Conservation (phyloP, 768 basidiomycete genomes). For the Pleurotus sapidus region DNA sequence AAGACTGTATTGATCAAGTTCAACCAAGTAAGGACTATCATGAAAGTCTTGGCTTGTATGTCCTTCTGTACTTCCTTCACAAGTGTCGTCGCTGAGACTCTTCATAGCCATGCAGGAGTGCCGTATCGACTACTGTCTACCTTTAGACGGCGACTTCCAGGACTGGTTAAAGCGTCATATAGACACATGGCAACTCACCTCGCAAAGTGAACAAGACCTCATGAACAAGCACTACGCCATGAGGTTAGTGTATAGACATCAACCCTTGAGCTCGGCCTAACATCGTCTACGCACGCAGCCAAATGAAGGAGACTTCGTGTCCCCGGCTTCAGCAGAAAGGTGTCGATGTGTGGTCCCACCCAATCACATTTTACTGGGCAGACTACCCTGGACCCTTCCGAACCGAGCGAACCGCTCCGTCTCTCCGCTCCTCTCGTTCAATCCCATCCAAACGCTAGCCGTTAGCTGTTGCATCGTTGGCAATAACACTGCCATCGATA, state of each 20-base stretch:
- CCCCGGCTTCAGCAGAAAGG: background rate
- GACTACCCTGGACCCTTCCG: constrained; percentile 5
- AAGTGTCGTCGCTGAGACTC: background rate
- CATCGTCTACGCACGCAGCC: background rate
- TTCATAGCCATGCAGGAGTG: constrained; percentile 1
- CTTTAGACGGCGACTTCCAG: background rate
- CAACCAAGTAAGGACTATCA: background rate
- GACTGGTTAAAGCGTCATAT: constrained; percentile 3
- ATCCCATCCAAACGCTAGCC: no score
- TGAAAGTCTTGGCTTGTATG: background rate
- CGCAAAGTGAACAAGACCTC: background rate
- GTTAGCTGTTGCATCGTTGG: no score
- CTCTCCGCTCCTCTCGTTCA: no score
- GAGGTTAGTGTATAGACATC: background rate
- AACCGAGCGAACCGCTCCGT: background rate
- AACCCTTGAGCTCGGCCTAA: background rate
- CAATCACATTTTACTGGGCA: background rate
- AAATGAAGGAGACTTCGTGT: background rate
- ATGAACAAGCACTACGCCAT: background rate
- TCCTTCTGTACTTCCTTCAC: background rate
- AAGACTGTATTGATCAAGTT: background rate
- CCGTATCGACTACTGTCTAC: background rate
- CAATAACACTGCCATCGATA: no score
- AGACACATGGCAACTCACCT: background rate
- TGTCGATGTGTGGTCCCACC: background rate